Evolutionary conservation across 371 early-diverging fungal species (phyloP).

Genomic region (Mucor piriformis): DNA sequence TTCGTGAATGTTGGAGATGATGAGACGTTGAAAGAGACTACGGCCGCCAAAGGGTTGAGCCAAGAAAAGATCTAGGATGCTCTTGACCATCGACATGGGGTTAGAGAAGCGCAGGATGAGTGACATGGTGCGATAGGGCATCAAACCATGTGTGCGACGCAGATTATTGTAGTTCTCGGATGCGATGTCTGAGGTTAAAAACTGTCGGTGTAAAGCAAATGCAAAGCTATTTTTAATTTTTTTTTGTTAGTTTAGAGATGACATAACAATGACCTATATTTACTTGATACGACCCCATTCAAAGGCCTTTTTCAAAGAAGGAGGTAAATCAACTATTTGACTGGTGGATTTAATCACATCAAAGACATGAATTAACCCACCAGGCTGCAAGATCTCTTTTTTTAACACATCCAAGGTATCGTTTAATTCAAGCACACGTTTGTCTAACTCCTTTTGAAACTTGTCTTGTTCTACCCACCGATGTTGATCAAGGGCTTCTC

Average conservation of each 20-base stretch:
- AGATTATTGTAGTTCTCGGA: conserved; percentile 56
- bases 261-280: not conserved
- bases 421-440: conserved; percentile 55
- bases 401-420: conserved; percentile 55
- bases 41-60: conserved; percentile 71
- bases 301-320: conserved; percentile 53
- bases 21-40: conserved; percentile 63
- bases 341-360: conserved; percentile 46
- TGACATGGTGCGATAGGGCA: conserved; percentile 64
- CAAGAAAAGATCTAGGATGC: conserved; percentile 62
- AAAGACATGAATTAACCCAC: conserved; percentile 49
- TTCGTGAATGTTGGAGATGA: conserved; percentile 62
- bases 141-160: conserved; percentile 55
- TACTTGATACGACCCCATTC: conserved; percentile 68
- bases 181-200: conserved; percentile 62
- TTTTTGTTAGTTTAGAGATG: not conserved
- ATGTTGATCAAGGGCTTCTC: conserved; percentile 42
- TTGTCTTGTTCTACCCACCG: conserved; percentile 47
- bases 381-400: conserved; percentile 54
- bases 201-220: conserved; percentile 60
- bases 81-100: conserved; percentile 66
- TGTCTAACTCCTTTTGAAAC: conserved; percentile 52
- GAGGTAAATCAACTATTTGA: conserved; percentile 50
- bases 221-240: conserved; percentile 51
- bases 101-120: conserved; percentile 61